Evolutionary conservation across 805 yeast genomes (phyloP).

Genomic region (Candida pseudoglaebosa): DNA sequence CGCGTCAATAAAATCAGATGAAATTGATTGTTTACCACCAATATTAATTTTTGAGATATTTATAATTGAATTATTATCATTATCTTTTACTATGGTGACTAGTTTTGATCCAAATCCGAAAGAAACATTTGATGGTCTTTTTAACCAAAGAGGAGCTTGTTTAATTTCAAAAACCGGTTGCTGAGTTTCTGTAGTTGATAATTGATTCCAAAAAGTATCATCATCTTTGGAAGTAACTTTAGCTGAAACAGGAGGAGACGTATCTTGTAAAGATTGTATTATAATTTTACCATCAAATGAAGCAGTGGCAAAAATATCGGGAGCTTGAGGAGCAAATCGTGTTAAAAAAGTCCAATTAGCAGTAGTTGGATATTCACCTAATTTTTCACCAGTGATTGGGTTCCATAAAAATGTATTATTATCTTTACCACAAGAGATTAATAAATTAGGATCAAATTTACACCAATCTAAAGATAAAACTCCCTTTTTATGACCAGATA

Average conservation of each 20-base stretch:
- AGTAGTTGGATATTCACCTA: constrained; percentile 87
- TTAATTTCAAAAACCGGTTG: constrained; percentile 67
- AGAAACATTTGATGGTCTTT: constrained; percentile 64
- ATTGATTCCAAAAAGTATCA: constrained; percentile 81
- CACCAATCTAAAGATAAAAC: constrained; percentile 94
- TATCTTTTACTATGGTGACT: constrained; percentile 47
- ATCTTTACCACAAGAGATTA: constrained; percentile 91
- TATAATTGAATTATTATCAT: constrained; percentile 38
- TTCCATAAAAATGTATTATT: constrained; percentile 88
- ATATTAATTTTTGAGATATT: constrained; percentile 40
- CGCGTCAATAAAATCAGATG: constrained; percentile 49
- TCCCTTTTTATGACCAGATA: constrained; percentile 84
- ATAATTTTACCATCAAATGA: constrained; percentile 81
- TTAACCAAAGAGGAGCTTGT: constrained; percentile 91
- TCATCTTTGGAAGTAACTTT: constrained; percentile 46
- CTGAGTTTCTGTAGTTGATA: constrained; percentile 62
- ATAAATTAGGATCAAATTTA: constrained; percentile 66
- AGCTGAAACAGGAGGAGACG: constrained; percentile 52
- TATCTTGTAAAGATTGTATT: constrained; percentile 86
- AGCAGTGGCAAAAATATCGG: constrained; percentile 86
- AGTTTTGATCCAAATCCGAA: constrained; percentile 96
- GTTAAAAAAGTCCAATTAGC: constrained; percentile 94
- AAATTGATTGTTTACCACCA: constrained; percentile 32
- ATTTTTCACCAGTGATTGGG: constrained; percentile 64
- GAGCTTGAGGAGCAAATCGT: constrained; percentile 80